These are phyloP conservation scores for Tulasnella sp. DNA, from an alignment of 768 basidiomycete genomes.

Conservation along the genomic window DNA sequence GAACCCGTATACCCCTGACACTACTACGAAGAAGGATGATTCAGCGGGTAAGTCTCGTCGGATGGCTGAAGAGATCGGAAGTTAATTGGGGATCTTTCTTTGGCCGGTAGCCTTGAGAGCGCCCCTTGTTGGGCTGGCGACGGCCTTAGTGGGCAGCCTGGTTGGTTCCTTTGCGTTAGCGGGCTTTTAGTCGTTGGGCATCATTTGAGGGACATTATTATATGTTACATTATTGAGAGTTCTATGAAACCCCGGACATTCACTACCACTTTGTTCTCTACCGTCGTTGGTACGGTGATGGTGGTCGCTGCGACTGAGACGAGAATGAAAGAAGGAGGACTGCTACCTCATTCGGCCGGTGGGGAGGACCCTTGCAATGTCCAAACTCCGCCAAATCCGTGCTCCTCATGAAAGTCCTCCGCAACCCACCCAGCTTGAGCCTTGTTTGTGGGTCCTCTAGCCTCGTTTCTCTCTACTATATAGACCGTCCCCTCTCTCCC, in stretches of 20 bases:
- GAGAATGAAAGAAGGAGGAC: background rate
- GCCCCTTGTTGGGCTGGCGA: background rate
- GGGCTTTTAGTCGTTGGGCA: background rate
- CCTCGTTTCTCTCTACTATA: background rate
- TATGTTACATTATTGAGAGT: background rate
- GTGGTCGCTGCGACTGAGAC: background rate
- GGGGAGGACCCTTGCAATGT: background rate
- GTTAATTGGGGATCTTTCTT: background rate
- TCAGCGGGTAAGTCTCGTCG: background rate
- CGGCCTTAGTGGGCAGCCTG: background rate
- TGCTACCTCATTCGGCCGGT: background rate
- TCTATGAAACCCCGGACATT: background rate
- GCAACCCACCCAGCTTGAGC: background rate
- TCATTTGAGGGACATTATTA: background rate
- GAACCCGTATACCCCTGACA: background rate
- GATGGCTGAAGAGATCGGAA: background rate
- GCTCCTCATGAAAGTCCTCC: background rate
- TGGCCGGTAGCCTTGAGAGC: background rate
- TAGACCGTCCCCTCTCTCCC: background rate
- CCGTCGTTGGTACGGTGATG: background rate
- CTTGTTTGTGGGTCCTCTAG: background rate
- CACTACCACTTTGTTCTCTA: background rate
- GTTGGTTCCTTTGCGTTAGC: slow-evolving; percentile 1
- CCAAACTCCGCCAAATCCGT: background rate
- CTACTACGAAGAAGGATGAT: background rate